phyloP scores from a whole-genome alignment of 176 grass and related monocot genomes.

The Oryza rufipogon region DNA sequence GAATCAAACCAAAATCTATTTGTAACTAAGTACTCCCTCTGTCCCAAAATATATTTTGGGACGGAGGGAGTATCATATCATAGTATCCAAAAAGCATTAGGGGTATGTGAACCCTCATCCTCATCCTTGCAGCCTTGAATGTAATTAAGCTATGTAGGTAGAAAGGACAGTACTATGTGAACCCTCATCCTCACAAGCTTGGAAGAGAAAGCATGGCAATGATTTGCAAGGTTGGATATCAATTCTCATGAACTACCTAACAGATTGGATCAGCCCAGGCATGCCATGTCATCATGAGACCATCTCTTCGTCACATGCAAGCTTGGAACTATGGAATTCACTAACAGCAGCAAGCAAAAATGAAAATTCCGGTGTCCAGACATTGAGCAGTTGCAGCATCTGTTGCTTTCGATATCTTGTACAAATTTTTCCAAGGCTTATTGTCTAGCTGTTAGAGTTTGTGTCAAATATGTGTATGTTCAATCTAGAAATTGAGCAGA shows the following conservation, averaged over 20 bases:
- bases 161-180: neutral
- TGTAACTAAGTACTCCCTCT: neutral
- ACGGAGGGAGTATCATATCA: neutral
- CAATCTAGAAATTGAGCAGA: too few relatives aligned
- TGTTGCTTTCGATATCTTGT: too few relatives aligned
- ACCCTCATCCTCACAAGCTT: neutral
- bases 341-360: neutral
- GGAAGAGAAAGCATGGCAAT: neutral
- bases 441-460: too few relatives aligned
- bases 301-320: neutral
- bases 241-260: too few relatives aligned
- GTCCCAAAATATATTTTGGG: too few relatives aligned
- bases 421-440: too few relatives aligned
- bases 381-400: too few relatives aligned
- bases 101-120: neutral
- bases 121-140: neutral
- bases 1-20: neutral
- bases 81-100: neutral
- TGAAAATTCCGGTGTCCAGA: neutral
- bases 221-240: neutral
- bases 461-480: too few relatives aligned
- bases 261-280: too few relatives aligned
- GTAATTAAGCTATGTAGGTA: conserved; percentile 1
- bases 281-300: too few relatives aligned
- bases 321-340: neutral